Conservation (phyloP, 345 rosid genomes). For the Diplotaxis tenuifolia region DNA sequence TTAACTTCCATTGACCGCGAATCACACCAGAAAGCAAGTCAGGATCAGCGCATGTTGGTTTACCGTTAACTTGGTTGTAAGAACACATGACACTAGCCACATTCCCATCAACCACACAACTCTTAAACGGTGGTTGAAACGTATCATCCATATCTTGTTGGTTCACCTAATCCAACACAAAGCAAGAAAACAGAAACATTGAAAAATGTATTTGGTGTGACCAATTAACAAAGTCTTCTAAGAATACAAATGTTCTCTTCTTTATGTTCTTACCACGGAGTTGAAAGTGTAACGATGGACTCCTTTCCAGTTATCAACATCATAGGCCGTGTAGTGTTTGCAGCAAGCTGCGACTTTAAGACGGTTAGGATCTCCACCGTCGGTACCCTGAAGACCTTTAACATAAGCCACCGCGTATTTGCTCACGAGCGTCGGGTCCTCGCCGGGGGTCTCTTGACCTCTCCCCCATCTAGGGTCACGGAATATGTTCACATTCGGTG, state of each 20-base stretch:
- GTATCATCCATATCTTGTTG: background rate
- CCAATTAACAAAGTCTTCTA: background rate
- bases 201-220: background rate
- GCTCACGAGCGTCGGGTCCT: background rate
- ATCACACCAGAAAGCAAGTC: background rate
- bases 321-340: slow-evolving; percentile 1
- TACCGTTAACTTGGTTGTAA: background rate
- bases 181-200: background rate
- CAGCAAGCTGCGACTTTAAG: background rate
- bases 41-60: background rate
- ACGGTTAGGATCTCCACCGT: background rate
- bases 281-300: background rate
- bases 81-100: background rate
- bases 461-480: slow-evolving; percentile 1
- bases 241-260: background rate
- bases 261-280: background rate
- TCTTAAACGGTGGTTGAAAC: background rate
- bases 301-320: background rate
- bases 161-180: background rate
- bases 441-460: background rate
- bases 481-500: background rate
- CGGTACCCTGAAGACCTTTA: background rate
- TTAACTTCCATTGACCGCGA: background rate
- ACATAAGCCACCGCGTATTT: background rate
- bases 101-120: background rate